phyloP scores from a whole-genome alignment of 768 basidiomycete genomes.

The Paxillus ammoniavirescens region DNA sequence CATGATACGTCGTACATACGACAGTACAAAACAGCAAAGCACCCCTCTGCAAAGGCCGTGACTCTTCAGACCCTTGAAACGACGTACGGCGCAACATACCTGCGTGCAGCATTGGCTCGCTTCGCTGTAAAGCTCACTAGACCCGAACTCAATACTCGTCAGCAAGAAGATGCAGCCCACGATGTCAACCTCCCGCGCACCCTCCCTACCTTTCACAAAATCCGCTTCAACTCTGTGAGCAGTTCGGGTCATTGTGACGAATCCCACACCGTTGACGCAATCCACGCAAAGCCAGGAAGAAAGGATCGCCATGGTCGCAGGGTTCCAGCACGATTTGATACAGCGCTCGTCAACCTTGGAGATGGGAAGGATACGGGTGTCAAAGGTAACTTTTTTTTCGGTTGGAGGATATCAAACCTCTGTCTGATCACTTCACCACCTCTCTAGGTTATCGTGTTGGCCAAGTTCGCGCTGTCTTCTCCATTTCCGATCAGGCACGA shows the following conservation, averaged over 20 bases:
- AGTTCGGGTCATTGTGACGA: background rate
- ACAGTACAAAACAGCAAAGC: constrained; percentile 23
- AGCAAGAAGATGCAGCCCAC: constrained; percentile 13
- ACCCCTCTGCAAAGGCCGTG: constrained; percentile 25
- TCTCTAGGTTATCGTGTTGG: too few species aligned
- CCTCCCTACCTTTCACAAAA: constrained; percentile 32
- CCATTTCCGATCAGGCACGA: too few species aligned
- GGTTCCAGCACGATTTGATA: constrained; percentile 32
- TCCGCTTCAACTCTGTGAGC: constrained; percentile 29
- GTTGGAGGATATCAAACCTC: background rate
- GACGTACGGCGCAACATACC: constrained; percentile 29
- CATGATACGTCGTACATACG: constrained; percentile 6
- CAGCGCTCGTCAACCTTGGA: constrained; percentile 22
- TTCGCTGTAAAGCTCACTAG: constrained; percentile 22
- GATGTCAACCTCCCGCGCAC: constrained; percentile 12
- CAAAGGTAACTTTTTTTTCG: constrained; percentile 13
- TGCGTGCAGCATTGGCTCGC: constrained; percentile 25
- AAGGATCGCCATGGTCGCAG: background rate
- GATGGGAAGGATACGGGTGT: constrained; percentile 3
- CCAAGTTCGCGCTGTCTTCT: too few species aligned
- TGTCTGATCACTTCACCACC: background rate
- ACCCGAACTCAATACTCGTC: constrained; percentile 10
- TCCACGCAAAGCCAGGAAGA: constrained; percentile 28
- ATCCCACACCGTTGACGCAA: constrained; percentile 22
- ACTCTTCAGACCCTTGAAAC: constrained; percentile 12